phyloP scores from a whole-genome alignment of 2,329 filamentous ascomycete genomes.

The Aschersonia sp. region DNA sequence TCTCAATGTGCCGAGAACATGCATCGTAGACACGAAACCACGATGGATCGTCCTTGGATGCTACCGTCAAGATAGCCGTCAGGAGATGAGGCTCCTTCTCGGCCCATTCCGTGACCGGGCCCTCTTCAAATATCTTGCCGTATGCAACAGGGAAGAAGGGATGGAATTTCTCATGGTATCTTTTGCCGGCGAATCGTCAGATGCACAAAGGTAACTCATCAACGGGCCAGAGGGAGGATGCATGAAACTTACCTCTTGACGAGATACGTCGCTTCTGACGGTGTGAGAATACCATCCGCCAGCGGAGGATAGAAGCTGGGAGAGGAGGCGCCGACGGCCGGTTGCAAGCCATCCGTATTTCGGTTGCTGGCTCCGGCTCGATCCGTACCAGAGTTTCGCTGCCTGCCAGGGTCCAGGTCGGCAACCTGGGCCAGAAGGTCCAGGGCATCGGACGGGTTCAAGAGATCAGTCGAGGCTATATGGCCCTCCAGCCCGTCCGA shows the following conservation, averaged over 20 bases:
- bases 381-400: constrained; percentile 3
- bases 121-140: constrained; percentile 37
- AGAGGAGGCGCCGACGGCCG: constrained; percentile 1
- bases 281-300: constrained; percentile 13
- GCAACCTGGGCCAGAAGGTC: constrained; percentile 25
- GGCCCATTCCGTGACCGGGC: constrained; percentile 38
- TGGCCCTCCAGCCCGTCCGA: constrained; percentile 19
- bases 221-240: constrained; percentile 2
- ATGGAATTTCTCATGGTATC: constrained; percentile 52
- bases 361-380: constrained; percentile 4
- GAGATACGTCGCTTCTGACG: constrained; percentile 11
- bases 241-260: constrained; percentile 12
- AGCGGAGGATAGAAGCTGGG: constrained; percentile 16
- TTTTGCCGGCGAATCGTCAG: constrained; percentile 8
- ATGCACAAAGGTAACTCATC: neutral
- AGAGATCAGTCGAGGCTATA: constrained; percentile 23
- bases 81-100: constrained; percentile 50
- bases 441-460: constrained; percentile 26
- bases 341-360: constrained; percentile 4
- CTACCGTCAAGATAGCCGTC: constrained; percentile 55
- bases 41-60: constrained; percentile 54
- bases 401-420: constrained; percentile 17
- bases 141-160: constrained; percentile 57
- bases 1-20: constrained; percentile 57
- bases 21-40: constrained; percentile 48